Percentiles rank a stretch among this genome's conserved stretches.
These are phyloP conservation scores for Tetrahymena malaccensis DNA, from an alignment of 73 alveolate genomes.

Conservation along the genomic window DNA sequence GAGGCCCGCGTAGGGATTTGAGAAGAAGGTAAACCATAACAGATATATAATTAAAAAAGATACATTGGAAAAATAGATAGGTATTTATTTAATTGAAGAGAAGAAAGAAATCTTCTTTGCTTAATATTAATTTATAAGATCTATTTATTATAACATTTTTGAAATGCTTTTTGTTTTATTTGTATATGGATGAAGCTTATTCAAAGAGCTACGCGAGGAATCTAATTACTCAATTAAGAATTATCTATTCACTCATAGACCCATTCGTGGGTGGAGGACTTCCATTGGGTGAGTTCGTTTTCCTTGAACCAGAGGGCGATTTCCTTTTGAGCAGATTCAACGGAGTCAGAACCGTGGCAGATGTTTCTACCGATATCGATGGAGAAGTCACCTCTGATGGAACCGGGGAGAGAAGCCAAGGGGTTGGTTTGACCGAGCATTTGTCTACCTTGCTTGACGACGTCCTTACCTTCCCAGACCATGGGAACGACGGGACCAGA, in stretches of 20 bases:
- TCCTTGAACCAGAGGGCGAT: constrained; percentile 93
- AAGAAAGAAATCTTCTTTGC: background rate
- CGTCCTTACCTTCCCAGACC: constrained; percentile 97
- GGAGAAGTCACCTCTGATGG: constrained; percentile 96
- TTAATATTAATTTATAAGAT: background rate
- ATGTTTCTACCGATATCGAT: constrained; percentile 95
- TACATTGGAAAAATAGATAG: background rate
- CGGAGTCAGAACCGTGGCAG: constrained; percentile 95
- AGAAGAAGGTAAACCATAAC: background rate
- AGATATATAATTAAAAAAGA: background rate
- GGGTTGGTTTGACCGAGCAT: constrained; percentile 96
- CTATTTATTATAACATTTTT: background rate
- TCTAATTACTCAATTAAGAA: background rate
- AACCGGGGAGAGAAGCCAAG: constrained; percentile 91
- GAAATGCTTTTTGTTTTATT: background rate
- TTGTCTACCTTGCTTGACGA: constrained; percentile 87
- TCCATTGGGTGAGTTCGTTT: constrained; percentile 78
- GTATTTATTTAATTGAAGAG: background rate
- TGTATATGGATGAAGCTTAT: background rate
- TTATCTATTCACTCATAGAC: constrained; percentile 71
- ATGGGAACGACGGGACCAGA: constrained; percentile 97
- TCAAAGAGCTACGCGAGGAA: background rate
- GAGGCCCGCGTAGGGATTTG: background rate
- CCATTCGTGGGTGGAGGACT: constrained; percentile 79
- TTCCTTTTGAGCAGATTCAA: constrained; percentile 88